Percentiles rank a stretch among this genome's conserved stretches.
phyloP scores from a whole-genome alignment of 208 protist species.

The Trichomonas gallinae region DNA sequence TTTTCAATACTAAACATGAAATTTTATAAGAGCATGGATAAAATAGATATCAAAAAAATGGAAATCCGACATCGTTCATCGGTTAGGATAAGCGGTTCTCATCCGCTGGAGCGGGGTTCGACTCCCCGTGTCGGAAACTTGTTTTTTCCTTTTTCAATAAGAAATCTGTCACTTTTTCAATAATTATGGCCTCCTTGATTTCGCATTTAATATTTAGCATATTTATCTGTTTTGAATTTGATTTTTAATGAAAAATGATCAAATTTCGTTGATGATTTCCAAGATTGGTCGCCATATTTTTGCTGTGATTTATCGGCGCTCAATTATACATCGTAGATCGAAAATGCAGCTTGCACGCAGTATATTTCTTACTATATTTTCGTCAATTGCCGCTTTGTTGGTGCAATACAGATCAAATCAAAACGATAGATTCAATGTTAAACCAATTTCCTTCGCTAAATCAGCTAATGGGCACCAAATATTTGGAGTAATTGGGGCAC shows the following conservation, averaged over 20 bases:
- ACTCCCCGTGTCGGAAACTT: background rate
- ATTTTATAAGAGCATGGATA: background rate
- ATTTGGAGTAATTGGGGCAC: background rate
- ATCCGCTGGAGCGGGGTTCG: background rate
- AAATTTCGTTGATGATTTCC: background rate
- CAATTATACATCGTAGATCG: background rate
- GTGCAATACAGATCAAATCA: background rate
- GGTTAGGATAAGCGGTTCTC: background rate
- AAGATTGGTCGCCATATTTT: background rate
- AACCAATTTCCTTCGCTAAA: background rate
- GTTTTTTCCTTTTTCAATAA: background rate
- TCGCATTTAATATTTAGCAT: too few relatives aligned
- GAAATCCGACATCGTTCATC: background rate
- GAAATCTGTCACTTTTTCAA: too few relatives aligned
- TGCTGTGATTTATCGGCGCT: background rate
- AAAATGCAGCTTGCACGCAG: background rate
- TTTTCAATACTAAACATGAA: too few relatives aligned
- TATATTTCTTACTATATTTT: background rate
- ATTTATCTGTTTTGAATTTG: too few relatives aligned
- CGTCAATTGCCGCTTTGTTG: background rate
- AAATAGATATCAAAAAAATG: too few relatives aligned
- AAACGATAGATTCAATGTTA: background rate
- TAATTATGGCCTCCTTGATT: too few relatives aligned
- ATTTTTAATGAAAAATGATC: too few relatives aligned
- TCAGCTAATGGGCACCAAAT: background rate